Percentiles rank a stretch among this genome's conserved stretches.
Conservation (phyloP, 2,329 filamentous ascomycete species). For the Biscogniauxia marginata region DNA sequence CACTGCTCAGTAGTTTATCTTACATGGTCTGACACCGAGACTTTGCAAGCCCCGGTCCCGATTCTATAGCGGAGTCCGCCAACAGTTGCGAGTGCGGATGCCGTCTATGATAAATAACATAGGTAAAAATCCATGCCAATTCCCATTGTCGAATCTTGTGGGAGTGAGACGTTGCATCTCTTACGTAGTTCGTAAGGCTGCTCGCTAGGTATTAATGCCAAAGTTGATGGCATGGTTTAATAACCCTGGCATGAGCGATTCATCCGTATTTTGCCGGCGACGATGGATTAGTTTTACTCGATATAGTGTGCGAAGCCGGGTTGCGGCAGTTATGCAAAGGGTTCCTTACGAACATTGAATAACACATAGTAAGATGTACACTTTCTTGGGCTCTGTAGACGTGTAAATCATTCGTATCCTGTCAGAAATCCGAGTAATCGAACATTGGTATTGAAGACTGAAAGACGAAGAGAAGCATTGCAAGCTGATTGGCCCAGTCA, state of each 20-base stretch:
- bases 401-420: too few species aligned
- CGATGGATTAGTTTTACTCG: background rate
- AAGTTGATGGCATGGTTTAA: background rate
- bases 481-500: background rate
- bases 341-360: too few species aligned
- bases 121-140: too few species aligned
- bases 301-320: background rate
- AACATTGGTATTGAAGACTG: background rate
- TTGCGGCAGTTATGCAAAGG: background rate
- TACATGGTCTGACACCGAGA: too few species aligned
- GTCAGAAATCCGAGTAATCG: too few species aligned
- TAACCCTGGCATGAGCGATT: background rate
- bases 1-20: too few species aligned
- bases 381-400: too few species aligned
- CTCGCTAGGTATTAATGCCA: background rate
- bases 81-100: too few species aligned
- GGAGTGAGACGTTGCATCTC: background rate
- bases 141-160: background rate
- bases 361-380: too few species aligned
- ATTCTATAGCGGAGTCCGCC: too few species aligned
- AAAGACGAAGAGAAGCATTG: background rate
- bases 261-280: background rate
- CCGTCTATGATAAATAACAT: too few species aligned
- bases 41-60: too few species aligned
- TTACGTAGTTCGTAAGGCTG: background rate